Conservation (phyloP, 2,329 filamentous ascomycete genomes). For the Chrysoporthe deuterocubensis region DNA sequence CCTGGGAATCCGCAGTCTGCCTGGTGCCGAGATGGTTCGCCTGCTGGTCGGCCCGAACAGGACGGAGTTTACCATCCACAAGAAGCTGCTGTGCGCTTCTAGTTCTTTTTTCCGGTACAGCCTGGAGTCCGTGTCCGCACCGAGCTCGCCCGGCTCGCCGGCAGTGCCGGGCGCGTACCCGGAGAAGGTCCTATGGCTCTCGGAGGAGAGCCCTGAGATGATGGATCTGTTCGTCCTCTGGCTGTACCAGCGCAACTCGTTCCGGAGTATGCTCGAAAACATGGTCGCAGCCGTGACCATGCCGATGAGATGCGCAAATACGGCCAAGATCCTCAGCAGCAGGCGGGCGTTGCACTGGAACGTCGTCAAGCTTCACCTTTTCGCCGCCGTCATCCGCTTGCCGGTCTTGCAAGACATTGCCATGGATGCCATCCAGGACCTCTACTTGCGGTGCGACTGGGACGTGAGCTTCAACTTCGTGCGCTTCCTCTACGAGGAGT, state of each 20-base stretch:
- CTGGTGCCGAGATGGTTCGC: conserved; percentile 34
- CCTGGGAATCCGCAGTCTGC: conserved; percentile 19
- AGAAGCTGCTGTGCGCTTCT: conserved; percentile 49
- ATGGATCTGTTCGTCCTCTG: conserved; percentile 59
- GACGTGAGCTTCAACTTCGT: conserved; percentile 58
- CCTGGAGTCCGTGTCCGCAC: conserved; percentile 42
- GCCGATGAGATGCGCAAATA: conserved; percentile 32
- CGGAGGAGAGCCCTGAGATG: conserved; percentile 54
- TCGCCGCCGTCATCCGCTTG: conserved; percentile 56
- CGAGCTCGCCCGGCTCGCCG: conserved; percentile 26
- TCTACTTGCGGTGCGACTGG: conserved; percentile 63
- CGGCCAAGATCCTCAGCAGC: conserved; percentile 32
- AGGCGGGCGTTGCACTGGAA: conserved; percentile 56
- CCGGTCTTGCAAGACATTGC: conserved; percentile 57
- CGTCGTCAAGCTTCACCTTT: conserved; percentile 60
- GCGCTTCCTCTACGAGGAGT: conserved; percentile 57
- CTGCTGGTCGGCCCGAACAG: conserved; percentile 49
- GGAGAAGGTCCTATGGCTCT: conserved; percentile 41
- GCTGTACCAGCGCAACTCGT: conserved; percentile 51
- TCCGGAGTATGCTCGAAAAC: conserved; percentile 49
- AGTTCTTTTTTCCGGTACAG: conserved; percentile 54
- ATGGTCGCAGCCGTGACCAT: conserved; percentile 39
- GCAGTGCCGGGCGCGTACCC: conserved; percentile 27
- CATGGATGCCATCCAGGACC: conserved; percentile 63
- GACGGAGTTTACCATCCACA: conserved; percentile 47